Percentiles rank a stretch among this genome's conserved stretches.
Evolutionary conservation across 176 grass and related monocot species (phyloP).

Genomic region (Oryza glumipatula): DNA sequence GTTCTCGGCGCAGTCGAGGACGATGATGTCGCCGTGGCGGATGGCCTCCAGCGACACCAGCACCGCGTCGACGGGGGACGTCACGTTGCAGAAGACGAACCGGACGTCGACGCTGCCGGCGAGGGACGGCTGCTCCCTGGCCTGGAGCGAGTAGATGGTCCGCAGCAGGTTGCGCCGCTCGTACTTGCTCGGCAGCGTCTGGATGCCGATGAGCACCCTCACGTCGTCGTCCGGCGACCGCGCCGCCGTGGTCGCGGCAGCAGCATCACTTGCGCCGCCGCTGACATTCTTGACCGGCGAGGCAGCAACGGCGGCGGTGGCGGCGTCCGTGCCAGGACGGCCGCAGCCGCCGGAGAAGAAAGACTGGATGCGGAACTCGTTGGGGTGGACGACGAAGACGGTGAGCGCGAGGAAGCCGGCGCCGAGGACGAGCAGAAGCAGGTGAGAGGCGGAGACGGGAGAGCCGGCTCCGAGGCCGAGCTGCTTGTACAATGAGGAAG

Average conservation of each 20-base stretch:
- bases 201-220: constrained; percentile 65
- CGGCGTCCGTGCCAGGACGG: background rate
- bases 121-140: constrained; percentile 29
- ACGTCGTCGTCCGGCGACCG: constrained; percentile 9
- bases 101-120: constrained; percentile 55
- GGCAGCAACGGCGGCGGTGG: background rate
- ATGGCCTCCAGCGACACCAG: constrained; percentile 61
- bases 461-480: constrained; percentile 42
- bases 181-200: constrained; percentile 56
- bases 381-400: constrained; percentile 61
- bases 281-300: background rate
- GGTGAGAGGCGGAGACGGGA: constrained; percentile 31
- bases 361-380: constrained; percentile 50
- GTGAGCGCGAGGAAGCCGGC: constrained; percentile 61
- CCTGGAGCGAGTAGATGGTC: constrained; percentile 62
- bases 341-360: constrained; percentile 40
- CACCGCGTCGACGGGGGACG: constrained; percentile 53
- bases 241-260: background rate
- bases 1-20: constrained; percentile 73
- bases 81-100: constrained; percentile 84
- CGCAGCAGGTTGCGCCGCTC: constrained; percentile 74
- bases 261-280: background rate
- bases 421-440: constrained; percentile 52
- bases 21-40: constrained; percentile 61
- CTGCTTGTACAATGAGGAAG: constrained; percentile 52